Conservation (phyloP, 805 yeast genomes). For the Kodamaea lidongshanica region DNA sequence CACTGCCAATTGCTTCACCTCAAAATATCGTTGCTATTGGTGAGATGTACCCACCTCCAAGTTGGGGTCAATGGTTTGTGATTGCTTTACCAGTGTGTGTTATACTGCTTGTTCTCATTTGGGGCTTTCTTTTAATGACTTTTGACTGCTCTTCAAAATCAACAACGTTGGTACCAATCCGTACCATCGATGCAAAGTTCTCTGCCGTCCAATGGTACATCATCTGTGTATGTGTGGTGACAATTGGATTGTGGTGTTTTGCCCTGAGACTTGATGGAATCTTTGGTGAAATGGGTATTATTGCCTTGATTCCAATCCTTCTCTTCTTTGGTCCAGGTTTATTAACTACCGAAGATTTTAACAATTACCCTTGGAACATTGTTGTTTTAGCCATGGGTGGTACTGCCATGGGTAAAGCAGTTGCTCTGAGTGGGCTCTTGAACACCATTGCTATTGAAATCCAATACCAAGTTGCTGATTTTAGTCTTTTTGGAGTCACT, state of each 20-base stretch:
- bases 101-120: constrained; percentile 34
- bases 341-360: constrained; percentile 82
- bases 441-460: constrained; percentile 69
- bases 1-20: constrained; percentile 50
- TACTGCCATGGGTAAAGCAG: constrained; percentile 90
- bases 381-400: constrained; percentile 98
- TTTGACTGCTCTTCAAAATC: constrained; percentile 48
- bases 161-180: constrained; percentile 48
- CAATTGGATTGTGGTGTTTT: constrained; percentile 86
- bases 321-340: constrained; percentile 90
- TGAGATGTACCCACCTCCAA: constrained; percentile 46
- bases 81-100: constrained; percentile 44
- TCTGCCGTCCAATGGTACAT: constrained; percentile 72
- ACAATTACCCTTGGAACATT: constrained; percentile 95
- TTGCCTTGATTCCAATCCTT: constrained; percentile 85
- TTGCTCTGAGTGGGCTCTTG: constrained; percentile 81
- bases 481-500: constrained; percentile 68
- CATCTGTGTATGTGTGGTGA: constrained; percentile 54
- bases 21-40: constrained; percentile 52
- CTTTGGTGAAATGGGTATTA: constrained; percentile 96
- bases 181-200: constrained; percentile 60
- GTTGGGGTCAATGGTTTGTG: constrained; percentile 55
- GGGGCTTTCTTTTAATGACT: constrained; percentile 48
- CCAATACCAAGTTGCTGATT: constrained; percentile 56
- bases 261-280: constrained; percentile 64